Conservation (phyloP, 2,329 filamentous ascomycete species). For the Coleophoma cylindrospora region DNA sequence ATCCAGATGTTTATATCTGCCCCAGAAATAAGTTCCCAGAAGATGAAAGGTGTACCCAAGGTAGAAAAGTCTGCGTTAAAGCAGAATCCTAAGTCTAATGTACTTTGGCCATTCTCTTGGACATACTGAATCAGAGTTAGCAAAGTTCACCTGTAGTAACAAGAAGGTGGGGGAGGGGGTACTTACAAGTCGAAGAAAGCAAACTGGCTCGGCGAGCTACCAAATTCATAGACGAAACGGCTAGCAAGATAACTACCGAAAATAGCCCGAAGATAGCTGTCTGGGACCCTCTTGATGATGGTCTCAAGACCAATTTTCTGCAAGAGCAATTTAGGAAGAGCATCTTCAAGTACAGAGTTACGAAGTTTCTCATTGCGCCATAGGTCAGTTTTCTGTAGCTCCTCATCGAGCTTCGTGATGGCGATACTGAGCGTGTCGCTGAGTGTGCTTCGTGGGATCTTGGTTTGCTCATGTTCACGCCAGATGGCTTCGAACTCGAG, state of each 20-base stretch:
- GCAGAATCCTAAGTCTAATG: conserved; percentile 8
- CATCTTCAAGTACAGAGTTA: conserved; percentile 73
- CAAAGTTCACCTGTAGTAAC: not conserved
- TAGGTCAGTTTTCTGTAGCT: conserved; percentile 86
- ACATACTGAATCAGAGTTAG: conserved; percentile 47
- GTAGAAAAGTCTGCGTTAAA: not conserved
- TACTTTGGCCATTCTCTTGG: conserved; percentile 54
- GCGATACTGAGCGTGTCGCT: conserved; percentile 87
- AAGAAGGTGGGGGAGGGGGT: conserved; percentile 1
- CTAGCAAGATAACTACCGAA: conserved; percentile 95
- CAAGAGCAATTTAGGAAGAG: conserved; percentile 76
- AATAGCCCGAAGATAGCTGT: conserved; percentile 88
- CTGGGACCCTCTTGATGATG: conserved; percentile 81
- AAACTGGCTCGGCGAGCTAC: conserved; percentile 89
- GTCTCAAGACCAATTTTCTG: conserved; percentile 88
- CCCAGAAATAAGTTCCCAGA: not conserved
- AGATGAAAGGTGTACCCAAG: not conserved
- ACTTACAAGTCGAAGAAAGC: conserved; percentile 98
- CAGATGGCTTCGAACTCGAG: conserved; percentile 98
- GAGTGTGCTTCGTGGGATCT: conserved; percentile 74
- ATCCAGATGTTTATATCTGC: not conserved
- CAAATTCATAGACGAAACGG: conserved; percentile 94
- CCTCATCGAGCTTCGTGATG: conserved; percentile 95
- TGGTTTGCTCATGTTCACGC: conserved; percentile 84
- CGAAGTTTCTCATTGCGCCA: conserved; percentile 82